phyloP scores from a whole-genome alignment of 179 eudicot species.

The Camellia oleifera region DNA sequence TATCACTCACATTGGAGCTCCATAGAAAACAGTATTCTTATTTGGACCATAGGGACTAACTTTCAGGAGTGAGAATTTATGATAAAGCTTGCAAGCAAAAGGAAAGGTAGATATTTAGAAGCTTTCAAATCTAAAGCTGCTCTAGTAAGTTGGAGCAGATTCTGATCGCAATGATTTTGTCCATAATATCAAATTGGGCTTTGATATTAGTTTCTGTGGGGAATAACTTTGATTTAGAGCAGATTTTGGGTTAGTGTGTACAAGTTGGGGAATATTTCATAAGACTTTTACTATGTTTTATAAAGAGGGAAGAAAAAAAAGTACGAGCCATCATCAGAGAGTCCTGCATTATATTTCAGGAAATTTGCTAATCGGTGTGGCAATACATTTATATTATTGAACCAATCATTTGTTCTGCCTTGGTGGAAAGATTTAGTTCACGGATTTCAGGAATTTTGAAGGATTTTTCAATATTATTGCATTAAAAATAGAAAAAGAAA shows the following conservation, averaged over 20 bases:
- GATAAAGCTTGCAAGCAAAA: neutral
- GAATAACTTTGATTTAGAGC: neutral
- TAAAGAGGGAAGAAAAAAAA: neutral
- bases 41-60: neutral
- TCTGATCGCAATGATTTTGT: neutral
- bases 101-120: constrained; percentile 2
- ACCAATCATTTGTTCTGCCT: neutral
- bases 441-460: neutral
- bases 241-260: neutral
- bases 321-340: neutral
- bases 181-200: neutral
- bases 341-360: neutral
- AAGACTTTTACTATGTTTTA: neutral
- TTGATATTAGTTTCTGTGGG: neutral
- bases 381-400: neutral
- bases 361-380: constrained; percentile 4
- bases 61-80: neutral
- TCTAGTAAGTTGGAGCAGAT: neutral
- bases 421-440: neutral
- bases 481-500: neutral
- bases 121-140: neutral
- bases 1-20: neutral
- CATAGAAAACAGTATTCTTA: neutral
- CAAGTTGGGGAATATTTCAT: neutral
- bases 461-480: constrained; percentile 5